phyloP scores from a whole-genome alignment of 2,329 filamentous ascomycete species.

The Beauveria medogensis region DNA sequence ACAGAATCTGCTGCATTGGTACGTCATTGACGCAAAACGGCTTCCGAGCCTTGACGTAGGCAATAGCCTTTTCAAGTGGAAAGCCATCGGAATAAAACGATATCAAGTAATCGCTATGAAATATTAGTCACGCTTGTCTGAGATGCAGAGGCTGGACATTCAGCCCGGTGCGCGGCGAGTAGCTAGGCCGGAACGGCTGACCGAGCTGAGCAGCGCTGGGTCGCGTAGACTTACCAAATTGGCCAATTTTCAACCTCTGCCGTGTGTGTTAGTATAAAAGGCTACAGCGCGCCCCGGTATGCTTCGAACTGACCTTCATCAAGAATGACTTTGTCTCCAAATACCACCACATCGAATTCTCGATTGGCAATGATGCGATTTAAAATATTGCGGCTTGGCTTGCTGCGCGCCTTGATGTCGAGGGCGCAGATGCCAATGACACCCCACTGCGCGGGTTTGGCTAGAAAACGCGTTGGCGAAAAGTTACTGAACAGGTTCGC shows the following conservation, averaged over 20 bases:
- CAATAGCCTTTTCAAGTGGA: constrained; percentile 91
- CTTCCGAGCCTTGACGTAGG: constrained; percentile 85
- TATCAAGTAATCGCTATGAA: constrained; percentile 73
- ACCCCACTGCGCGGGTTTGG: constrained; percentile 52
- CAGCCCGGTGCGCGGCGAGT: constrained; percentile 14
- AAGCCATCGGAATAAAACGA: constrained; percentile 99
- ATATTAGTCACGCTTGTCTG: constrained; percentile 17
- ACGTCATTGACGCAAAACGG: constrained; percentile 97
- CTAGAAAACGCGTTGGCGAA: constrained; percentile 25
- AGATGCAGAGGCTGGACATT: neutral
- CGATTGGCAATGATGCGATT: constrained; percentile 83
- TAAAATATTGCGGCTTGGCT: constrained; percentile 91
- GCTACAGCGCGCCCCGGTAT: constrained; percentile 10
- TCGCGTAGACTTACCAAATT: constrained; percentile 52
- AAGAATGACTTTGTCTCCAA: constrained; percentile 96
- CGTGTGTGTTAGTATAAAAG: constrained; percentile 5
- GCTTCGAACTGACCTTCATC: constrained; percentile 59
- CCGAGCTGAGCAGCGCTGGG: constrained; percentile 17
- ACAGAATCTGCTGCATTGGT: constrained; percentile 93
- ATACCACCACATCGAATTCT: constrained; percentile 95
- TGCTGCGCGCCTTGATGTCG: constrained; percentile 92
- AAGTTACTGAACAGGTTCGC: neutral
- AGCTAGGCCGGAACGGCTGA: constrained; percentile 28
- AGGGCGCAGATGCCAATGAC: constrained; percentile 90
- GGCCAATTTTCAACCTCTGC: constrained; percentile 89